Base-by-base conservation (phyloP, 2,329 filamentous ascomycete species). In the Pezicula carpinea region DNA sequence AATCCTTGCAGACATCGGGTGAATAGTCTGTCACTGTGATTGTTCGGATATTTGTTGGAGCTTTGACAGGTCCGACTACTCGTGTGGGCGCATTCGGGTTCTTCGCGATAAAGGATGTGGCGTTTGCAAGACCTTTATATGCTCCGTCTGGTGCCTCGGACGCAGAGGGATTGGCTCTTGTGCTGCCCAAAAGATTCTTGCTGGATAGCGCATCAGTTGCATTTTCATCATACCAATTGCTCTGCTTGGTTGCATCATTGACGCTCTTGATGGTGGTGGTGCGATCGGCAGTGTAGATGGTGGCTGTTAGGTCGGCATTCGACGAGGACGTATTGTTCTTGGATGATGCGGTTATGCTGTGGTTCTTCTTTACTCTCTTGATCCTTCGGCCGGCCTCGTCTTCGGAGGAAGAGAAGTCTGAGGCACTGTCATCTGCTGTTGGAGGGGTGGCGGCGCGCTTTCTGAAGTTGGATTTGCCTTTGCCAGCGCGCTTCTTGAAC, bases 1-100 rank as follows among this genome's bases (percentile, higher is more conserved):
- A 93, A 63, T 97, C 93, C 66, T 97, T 97, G 69, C 93, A 99
- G 0, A 95, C 87, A 56, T 97, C 92, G 0, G 92, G 89, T 0
- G 87, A 85, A 63, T 89, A 97, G 63, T 99, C 93, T 26, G 83
- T 95, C 6, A 92, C 79, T 0, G 91, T 97, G 53, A 95, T 85
- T 2, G 87, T 95, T 43, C 93, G 83, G 47, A 99, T 84, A 60
- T 97, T 97, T 1, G 88, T 87, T 0, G 92, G 79, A 1, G 87
- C 86, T 67, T 96, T 96, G 52, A 95, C 77, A 0, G 93, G 93
- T 0, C 93, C 93, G 23, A 96, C 85, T 31, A 79, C 75, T 53
- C 82, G 77, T 22, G 69, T 71, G 2, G 83, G 80, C 6, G 86
- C 83, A 63, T 95, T 78, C 15, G 87, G 83, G 57, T 92, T 92